Evolutionary conservation across 208 protist species (phyloP).

Genomic region (Herpetomonas tarakana): DNA sequence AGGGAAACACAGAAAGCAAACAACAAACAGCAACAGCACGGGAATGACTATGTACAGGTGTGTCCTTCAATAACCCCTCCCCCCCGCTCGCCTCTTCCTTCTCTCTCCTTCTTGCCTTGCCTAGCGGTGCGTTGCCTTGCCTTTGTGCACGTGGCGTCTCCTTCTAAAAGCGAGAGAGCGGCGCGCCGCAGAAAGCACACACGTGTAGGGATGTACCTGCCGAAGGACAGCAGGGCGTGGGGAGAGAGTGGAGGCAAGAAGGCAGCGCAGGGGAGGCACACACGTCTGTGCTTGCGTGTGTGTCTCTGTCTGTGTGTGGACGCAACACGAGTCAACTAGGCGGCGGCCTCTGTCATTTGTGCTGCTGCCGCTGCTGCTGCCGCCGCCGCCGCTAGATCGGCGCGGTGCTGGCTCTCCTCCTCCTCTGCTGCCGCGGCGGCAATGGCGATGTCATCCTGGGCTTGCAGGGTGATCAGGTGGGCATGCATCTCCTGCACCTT

Average conservation of each 20-base stretch:
- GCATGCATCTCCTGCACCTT: slow-evolving; percentile 45
- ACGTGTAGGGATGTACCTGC: no score
- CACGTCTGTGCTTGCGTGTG: neutral
- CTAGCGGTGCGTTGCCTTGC: no score
- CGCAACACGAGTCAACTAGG: no score
- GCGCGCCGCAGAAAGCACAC: no score
- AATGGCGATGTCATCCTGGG: slow-evolving; percentile 19
- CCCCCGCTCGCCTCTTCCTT: no score
- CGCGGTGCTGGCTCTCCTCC: slow-evolving; percentile 22
- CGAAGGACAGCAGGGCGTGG: no score
- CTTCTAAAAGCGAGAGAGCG: no score
- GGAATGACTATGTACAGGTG: no score
- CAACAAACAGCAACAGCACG: neutral
- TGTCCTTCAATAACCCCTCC: no score
- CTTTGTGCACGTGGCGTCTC: no score
- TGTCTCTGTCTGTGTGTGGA: neutral
- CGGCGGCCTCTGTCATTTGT: neutral
- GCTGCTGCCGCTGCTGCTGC: slow-evolving; percentile 7
- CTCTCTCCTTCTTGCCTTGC: slow-evolving; percentile 2
- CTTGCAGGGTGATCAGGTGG: slow-evolving; percentile 25
- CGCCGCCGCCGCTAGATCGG: slow-evolving; percentile 7
- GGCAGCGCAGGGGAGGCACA: no score
- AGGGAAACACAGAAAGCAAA: slow-evolving; percentile 3
- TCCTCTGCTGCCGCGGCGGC: slow-evolving; percentile 22
- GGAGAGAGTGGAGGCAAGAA: no score